Percentiles rank a stretch among this genome's conserved stretches.
Conservation (phyloP, 1,284 basidiomycete species). For the Phellopilus nigrolimitatus region DNA sequence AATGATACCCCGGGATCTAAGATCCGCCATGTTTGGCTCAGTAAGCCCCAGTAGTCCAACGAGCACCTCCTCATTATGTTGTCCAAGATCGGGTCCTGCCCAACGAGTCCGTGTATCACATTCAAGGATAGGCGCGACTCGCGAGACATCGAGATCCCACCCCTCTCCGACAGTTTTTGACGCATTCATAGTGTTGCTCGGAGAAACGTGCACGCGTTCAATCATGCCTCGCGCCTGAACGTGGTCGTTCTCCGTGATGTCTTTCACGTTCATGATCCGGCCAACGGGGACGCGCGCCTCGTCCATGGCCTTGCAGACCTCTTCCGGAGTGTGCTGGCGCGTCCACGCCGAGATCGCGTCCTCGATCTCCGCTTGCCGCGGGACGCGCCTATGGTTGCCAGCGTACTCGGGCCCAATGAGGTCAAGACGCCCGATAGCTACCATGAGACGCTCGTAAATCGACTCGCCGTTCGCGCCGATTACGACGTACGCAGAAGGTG, state of each 20-base stretch:
- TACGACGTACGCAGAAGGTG: slow-evolving; percentile 51
- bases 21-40: slow-evolving; percentile 36
- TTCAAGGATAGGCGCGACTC: slow-evolving; percentile 55
- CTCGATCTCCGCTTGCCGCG: slow-evolving; percentile 55
- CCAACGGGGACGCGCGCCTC: slow-evolving; percentile 55
- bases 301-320: slow-evolving; percentile 40
- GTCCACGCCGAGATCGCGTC: slow-evolving; percentile 59
- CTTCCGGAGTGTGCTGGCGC: slow-evolving; percentile 35
- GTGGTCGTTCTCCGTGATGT: slow-evolving; percentile 56
- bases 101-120: slow-evolving; percentile 53
- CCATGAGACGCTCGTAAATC: slow-evolving; percentile 63
- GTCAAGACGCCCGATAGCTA: slow-evolving; percentile 50
- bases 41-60: slow-evolving; percentile 44
- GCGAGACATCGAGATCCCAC: slow-evolving; percentile 65
- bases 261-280: slow-evolving; percentile 54
- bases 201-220: slow-evolving; percentile 52
- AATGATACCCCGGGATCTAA: slow-evolving; percentile 46
- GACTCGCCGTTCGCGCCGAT: slow-evolving; percentile 69
- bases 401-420: slow-evolving; percentile 49
- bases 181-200: too few relatives aligned
- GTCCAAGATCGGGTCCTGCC: slow-evolving; percentile 63
- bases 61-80: slow-evolving; percentile 59
- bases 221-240: slow-evolving; percentile 49
- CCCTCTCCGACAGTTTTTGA: too few relatives aligned
- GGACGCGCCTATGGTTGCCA: slow-evolving; percentile 59